Evolutionary conservation across 2,329 filamentous ascomycete species (phyloP), one percentile per base, ranked within the genome.

Genomic region (Alternaria sp.): DNA sequence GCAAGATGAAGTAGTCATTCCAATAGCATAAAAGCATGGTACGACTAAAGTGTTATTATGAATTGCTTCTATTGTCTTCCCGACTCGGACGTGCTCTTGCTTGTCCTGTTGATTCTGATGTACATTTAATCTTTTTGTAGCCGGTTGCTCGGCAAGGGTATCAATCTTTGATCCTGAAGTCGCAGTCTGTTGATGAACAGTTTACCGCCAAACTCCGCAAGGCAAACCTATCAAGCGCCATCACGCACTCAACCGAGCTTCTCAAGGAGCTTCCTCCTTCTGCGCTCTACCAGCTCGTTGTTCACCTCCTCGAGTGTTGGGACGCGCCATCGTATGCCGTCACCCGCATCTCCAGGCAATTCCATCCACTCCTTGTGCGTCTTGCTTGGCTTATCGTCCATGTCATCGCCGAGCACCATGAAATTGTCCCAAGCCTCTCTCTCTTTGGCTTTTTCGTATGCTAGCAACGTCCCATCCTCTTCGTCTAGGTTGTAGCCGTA

Each of bases 401-500:
- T 20, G 25, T 80, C 86, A 20, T 87, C 85, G 14, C 81, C 83
- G 66, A 85, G 83, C 56, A 82, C 82, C 64, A 90, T 78, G 71
- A 97, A 81, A 63, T 87, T 85, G 71, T 93, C 89, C 62, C 87
- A 84, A 0, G 93, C 93, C 77, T 96, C 91, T 67, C 88, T 86
- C 84, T 98, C 95, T 81, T 93, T 95, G 73, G 87, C 84, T 46
- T 83, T 85, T 83, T 99, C 95, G 77, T 96, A 97, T 53, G 84
- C 87, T 65, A 97, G 78, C 74, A 98, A 77, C 46, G 85, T 88
- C 0, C 90, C 92, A 77, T 97, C 93, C 79, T 98, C 95, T 79
- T 98, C 94, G 69, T 94, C 92, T 8, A 94, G 86, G 63, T 93
- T 94, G 79, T 97, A 99, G 41, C 95, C 95, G 78, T 97, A 99